Conservation (phyloP, 495 filamentous ascomycete species). For the Daldinia caldariorum region DNA sequence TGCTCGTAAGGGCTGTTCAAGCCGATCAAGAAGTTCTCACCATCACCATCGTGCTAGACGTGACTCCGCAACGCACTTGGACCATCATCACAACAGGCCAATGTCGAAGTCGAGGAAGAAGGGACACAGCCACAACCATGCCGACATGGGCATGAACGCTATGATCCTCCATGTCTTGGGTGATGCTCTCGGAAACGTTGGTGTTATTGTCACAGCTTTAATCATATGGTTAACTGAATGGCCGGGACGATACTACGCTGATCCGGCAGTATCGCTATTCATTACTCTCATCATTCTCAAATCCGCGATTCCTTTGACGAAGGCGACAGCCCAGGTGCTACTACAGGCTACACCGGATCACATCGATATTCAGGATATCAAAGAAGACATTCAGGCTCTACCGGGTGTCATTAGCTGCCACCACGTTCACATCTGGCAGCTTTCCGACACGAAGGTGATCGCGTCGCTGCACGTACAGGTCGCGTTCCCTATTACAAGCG, state of each 20-base stretch:
- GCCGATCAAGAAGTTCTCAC: conserved; percentile 37
- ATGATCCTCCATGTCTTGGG: conserved; percentile 97
- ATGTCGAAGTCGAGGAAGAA: conserved; percentile 64
- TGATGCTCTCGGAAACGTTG: conserved; percentile 95
- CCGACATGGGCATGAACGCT: conserved; percentile 96
- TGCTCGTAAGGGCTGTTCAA: conserved; percentile 23
- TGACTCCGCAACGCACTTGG: conserved; percentile 61
- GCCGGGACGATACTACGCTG: conserved; percentile 75
- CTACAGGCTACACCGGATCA: conserved; percentile 91
- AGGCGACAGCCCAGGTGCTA: conserved; percentile 91
- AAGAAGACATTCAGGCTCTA: conserved; percentile 85
- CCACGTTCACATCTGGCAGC: conserved; percentile 97
- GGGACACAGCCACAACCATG: conserved; percentile 74
- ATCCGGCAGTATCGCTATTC: conserved; percentile 92
- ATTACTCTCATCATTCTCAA: conserved; percentile 94
- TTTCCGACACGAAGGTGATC: conserved; percentile 91
- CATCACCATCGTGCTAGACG: conserved; percentile 43
- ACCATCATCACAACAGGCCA: conserved; percentile 85
- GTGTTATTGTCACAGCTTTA: conserved; percentile 92
- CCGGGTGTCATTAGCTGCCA: conserved; percentile 89
- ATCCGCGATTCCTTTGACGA: conserved; percentile 91
- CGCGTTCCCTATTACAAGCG: conserved; percentile 72
- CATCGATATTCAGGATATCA: conserved; percentile 88
- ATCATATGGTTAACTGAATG: conserved; percentile 87
- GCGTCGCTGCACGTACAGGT: conserved; percentile 93